A percentile compares a stretch with the other conserved stretches of the same genome.
Evolutionary conservation across 2,329 filamentous ascomycete genomes (phyloP).

Genomic region (Ophiostoma piceae): DNA sequence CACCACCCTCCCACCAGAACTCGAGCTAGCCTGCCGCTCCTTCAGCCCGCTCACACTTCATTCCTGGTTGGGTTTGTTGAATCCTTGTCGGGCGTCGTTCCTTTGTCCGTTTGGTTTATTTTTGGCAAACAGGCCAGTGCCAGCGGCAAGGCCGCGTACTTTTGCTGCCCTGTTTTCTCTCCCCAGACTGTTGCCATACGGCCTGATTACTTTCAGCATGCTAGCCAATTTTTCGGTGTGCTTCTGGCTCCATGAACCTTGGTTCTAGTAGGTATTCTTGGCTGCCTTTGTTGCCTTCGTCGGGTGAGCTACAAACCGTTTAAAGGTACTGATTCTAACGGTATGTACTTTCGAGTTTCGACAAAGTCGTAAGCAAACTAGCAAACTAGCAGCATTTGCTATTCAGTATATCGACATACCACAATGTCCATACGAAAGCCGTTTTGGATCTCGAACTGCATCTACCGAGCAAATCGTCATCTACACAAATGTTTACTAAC

Average conservation of each 20-base stretch:
- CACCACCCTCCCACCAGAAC: not conserved
- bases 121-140: not conserved
- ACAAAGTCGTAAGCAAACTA: not conserved
- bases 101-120: not conserved
- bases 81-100: not conserved
- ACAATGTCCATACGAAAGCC: not conserved
- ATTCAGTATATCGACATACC: too few relatives aligned
- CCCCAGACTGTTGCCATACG: not conserved
- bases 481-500: conserved; percentile 6
- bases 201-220: not conserved
- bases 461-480: conserved; percentile 6
- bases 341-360: conserved; percentile 2
- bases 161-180: not conserved
- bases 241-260: not conserved
- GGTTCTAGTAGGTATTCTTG: not conserved
- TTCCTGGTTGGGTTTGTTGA: not conserved
- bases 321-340: not conserved
- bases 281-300: not conserved
- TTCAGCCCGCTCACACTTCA: not conserved
- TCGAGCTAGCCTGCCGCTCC: not conserved
- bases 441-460: not conserved
- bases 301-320: not conserved
- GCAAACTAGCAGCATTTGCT: not conserved
- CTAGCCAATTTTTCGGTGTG: not conserved
- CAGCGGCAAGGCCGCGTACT: not conserved